Base-by-base conservation (phyloP, 2,329 filamentous ascomycete species). In the Diatrype stigma region DNA sequence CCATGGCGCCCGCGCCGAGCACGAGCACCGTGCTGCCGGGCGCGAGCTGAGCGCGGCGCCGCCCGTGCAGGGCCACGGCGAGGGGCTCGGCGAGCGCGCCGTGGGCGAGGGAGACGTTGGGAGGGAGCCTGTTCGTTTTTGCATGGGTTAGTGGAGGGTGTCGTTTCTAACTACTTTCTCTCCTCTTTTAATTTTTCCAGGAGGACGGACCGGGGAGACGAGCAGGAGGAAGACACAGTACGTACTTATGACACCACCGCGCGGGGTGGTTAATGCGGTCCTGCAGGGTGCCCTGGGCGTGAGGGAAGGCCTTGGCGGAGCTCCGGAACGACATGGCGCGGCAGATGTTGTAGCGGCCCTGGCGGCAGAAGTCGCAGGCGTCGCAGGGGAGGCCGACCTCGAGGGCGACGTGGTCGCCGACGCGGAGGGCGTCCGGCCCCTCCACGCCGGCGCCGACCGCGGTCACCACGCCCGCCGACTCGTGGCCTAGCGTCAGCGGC, bases 331-430 rank as follows among this genome's bases (percentile, higher is more conserved):
- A 72, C 77, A 84, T 80, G 44, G 67, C 70, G 10, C 70, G 65
- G 67, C 81, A 85, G 61, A 85, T 80, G 64, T 85, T 85, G 61
- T 85, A 85, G 2, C 78, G 70, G 1, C 89, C 89, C 35, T 58
- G 55, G 12, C 45, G 34, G 64, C 81, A 82, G 50, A 75, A 70
- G 19, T 68, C 71, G 59, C 80, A 82, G 42, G 68, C 62, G 28
- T 75, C 76, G 56, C 79, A 82, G 2, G 79, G 75, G 45, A 81
- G 67, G 30, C 79, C 80, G 47, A 81, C 78, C 59, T 82, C 79
- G 17, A 82, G 73, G 4, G 81, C 81, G 21, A 94, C 89, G 21
- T 78, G 79, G 67, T 95, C 90, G 50, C 87, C 87, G 32, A 80
- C 73, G 56, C 79, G 77, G 35, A 89, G 69, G 2, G 46, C 11